phyloP scores from a whole-genome alignment of 371 early-diverging fungal genomes.

The Mortierella sp. region DNA sequence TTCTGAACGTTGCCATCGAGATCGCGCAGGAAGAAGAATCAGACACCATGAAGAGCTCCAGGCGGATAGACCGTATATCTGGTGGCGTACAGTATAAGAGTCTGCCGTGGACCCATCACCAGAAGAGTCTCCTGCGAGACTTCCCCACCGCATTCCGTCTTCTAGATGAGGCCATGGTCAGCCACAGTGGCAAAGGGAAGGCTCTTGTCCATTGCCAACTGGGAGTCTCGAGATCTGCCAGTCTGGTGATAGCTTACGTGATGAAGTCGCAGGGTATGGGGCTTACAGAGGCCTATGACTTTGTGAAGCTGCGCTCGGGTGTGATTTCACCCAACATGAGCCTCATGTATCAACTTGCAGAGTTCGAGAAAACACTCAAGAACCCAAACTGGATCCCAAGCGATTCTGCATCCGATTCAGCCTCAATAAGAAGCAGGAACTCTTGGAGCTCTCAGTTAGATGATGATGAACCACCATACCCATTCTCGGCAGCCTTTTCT shows the following conservation, averaged over 20 bases:
- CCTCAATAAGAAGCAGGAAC: conserved; percentile 8
- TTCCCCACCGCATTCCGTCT: conserved; percentile 76
- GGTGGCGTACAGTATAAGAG: conserved; percentile 61
- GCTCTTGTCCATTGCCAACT: conserved; percentile 90
- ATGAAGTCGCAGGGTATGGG: conserved; percentile 75
- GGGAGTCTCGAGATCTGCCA: conserved; percentile 92
- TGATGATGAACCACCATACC: conserved; percentile 46
- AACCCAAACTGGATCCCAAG: conserved; percentile 7
- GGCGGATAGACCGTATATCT: neutral
- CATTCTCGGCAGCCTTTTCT: conserved; percentile 33
- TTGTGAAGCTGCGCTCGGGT: conserved; percentile 80
- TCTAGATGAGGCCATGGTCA: conserved; percentile 73
- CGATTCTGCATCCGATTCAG: conserved; percentile 6
- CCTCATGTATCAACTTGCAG: conserved; percentile 82
- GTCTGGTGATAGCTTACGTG: conserved; percentile 88
- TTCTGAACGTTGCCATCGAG: conserved; percentile 83
- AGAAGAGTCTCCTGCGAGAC: conserved; percentile 70
- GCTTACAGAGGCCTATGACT: conserved; percentile 80
- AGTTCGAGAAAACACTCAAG: conserved; percentile 68
- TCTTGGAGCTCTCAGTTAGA: conserved; percentile 44
- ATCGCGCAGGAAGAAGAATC: conserved; percentile 44
- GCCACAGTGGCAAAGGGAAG: conserved; percentile 56
- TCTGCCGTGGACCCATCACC: conserved; percentile 83
- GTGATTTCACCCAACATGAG: conserved; percentile 86
- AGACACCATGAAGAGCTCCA: neutral